Evolutionary conservation across 2,329 filamentous ascomycete species (phyloP), one percentile per base, ranked within the genome.

Genomic region (Onygenales sp.): DNA sequence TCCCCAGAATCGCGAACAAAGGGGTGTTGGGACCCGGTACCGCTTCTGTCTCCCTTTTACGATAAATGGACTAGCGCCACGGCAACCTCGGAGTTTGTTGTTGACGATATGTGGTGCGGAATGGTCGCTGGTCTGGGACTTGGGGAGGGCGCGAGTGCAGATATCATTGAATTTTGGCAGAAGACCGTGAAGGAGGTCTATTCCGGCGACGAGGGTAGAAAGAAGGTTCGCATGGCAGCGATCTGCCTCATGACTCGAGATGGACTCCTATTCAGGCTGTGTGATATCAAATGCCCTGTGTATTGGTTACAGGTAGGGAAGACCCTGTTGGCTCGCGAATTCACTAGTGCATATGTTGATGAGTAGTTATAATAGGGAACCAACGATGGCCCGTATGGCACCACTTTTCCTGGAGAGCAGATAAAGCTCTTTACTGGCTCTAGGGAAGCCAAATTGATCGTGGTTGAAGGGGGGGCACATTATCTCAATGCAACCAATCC

Each of bases 261-360:
- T 62, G 73, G 74, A 1, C 57, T 81, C 58, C 69, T 74, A 54
- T 59, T 66, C 4, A 59, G 77, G 7, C 54, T 79, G 33, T 66
- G 63, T 2, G 76, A 80, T 63, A 65, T 80, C 3, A 62, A 59
- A 44, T 78, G 76, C 63, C 78, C 77, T 0, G 76, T 80, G 2
- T 59, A 74, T 47, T 79, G 77, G 77, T 54, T 79, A 54, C 62
- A 75, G 61, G 73, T 76, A 45, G 72, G 69, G 1, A 58, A 60
- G 11, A 21, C 27, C 3, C 9, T n/a, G 13, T 10, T 7, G 5
- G 17, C 42, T 46, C 27, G n/a, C 14, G 31, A 7, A 21, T 5
- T 21, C 43, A 21, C 21, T 8, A 36, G 32, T 35, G n/a, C 14
- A 32, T 36, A 13, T 38, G 32, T 6, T 47, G 13, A 47, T 14